These are phyloP conservation scores for Penicillium palitans DNA, from an alignment of 2,329 filamentous ascomycete species.

Conservation along the genomic window DNA sequence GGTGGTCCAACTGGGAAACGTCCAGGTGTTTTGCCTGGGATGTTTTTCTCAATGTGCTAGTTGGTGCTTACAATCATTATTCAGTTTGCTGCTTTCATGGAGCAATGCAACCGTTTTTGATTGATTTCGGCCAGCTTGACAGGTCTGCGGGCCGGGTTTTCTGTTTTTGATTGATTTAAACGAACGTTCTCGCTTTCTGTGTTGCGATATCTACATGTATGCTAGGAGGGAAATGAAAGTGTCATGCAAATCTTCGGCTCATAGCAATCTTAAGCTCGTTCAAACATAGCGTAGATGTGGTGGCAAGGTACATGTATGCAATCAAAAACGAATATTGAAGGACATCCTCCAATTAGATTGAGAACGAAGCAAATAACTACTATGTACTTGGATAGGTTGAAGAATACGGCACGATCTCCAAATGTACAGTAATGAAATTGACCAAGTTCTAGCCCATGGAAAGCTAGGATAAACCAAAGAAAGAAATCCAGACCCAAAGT, in stretches of 20 bases:
- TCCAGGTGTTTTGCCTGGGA: background rate
- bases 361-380: background rate
- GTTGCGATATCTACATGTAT: background rate
- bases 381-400: background rate
- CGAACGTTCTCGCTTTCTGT: background rate
- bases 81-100: background rate
- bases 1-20: slow-evolving; percentile 1
- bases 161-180: background rate
- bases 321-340: background rate
- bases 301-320: too few species aligned
- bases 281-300: background rate
- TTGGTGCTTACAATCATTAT: background rate
- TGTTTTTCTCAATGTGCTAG: background rate
- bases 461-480: background rate
- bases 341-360: background rate
- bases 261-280: background rate
- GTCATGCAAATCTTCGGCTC: background rate
- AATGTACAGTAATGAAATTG: slow-evolving; percentile 1
- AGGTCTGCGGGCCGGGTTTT: background rate
- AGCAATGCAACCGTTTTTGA: background rate
- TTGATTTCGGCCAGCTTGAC: background rate
- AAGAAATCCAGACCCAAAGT: slow-evolving; percentile 10
- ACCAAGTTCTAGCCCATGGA: background rate
- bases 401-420: background rate
- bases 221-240: background rate